phyloP scores from a whole-genome alignment of 2,329 filamentous ascomycete genomes.

The Thermomyces lanuginosus region DNA sequence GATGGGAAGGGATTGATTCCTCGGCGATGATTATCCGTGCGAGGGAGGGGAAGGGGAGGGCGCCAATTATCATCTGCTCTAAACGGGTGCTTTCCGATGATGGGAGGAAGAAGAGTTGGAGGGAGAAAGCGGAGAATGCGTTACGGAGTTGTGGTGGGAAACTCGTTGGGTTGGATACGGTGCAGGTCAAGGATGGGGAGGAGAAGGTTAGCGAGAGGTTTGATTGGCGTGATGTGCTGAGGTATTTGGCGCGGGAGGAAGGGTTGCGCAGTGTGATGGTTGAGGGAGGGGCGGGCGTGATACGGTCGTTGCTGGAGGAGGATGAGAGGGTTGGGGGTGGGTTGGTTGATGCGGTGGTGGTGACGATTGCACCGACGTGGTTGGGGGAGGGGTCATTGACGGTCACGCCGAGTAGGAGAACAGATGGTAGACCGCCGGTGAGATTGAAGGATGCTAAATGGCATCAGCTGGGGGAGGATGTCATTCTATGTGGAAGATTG shows the following conservation, averaged over 20 bases:
- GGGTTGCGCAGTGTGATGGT: slow-evolving; percentile 64
- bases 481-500: slow-evolving; percentile 64
- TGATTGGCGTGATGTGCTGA: slow-evolving; percentile 47
- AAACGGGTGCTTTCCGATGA: slow-evolving; percentile 6
- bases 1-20: slow-evolving; percentile 47
- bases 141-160: slow-evolving; percentile 15
- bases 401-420: slow-evolving; percentile 49
- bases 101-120: slow-evolving; percentile 12
- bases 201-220: slow-evolving; percentile 10
- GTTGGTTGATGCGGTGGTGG: slow-evolving; percentile 57
- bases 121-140: slow-evolving; percentile 8
- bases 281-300: slow-evolving; percentile 67
- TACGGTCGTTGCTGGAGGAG: slow-evolving; percentile 56
- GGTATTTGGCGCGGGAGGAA: slow-evolving; percentile 37
- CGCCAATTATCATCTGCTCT: slow-evolving; percentile 49
- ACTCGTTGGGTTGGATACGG: slow-evolving; percentile 13
- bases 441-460: slow-evolving; percentile 48
- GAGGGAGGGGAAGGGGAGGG: slow-evolving; percentile 45
- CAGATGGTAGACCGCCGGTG: slow-evolving; percentile 36
- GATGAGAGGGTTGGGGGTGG: slow-evolving; percentile 15
- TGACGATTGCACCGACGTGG: slow-evolving; percentile 81
- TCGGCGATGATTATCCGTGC: slow-evolving; percentile 52
- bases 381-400: slow-evolving; percentile 65
- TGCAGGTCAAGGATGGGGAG: slow-evolving; percentile 3
- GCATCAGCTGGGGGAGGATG: slow-evolving; percentile 63